These are phyloP conservation scores for Roridomyces roridus DNA, from an alignment of 768 basidiomycete species.

Conservation along the genomic window DNA sequence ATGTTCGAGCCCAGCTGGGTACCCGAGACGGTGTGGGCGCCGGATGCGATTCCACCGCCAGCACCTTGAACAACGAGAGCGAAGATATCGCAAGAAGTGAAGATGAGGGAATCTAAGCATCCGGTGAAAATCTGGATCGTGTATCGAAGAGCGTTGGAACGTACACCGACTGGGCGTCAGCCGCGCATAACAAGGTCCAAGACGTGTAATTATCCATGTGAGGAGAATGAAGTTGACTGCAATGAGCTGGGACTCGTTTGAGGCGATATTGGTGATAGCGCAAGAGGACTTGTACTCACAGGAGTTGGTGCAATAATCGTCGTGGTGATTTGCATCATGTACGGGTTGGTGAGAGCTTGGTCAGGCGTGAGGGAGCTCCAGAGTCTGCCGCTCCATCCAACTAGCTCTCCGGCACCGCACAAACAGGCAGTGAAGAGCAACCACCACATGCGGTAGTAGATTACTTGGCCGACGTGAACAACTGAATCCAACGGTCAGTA, in stretches of 20 bases:
- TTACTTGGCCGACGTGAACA: conserved; percentile 50
- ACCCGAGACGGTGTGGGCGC: background rate
- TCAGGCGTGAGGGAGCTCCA: conserved; percentile 50
- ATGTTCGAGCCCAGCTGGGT: background rate
- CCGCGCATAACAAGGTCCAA: conserved; percentile 58
- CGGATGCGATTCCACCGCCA: conserved; percentile 13
- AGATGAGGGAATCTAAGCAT: conserved; percentile 42
- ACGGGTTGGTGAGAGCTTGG: conserved; percentile 28
- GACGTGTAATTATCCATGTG: conserved; percentile 45
- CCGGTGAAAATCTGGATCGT: conserved; percentile 18
- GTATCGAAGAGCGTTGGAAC: too few species aligned
- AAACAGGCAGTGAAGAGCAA: conserved; percentile 53
- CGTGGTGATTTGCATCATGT: conserved; percentile 47
- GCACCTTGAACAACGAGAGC: conserved; percentile 9
- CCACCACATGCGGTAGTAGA: conserved; percentile 56
- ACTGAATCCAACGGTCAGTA: conserved; percentile 36
- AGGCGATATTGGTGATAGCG: too few species aligned
- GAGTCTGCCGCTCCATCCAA: conserved; percentile 62
- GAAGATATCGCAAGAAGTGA: conserved; percentile 33
- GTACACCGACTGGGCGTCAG: conserved; percentile 47
- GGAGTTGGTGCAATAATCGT: conserved; percentile 64
- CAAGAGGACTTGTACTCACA: too few species aligned
- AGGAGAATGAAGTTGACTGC: conserved; percentile 64
- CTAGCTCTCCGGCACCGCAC: conserved; percentile 53
- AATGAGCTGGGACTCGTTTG: conserved; percentile 34